Percentiles rank a stretch among this genome's conserved stretches.
These are phyloP conservation scores for Tetraselmis chui DNA, from an alignment of 139 green algal species.

Conservation along the genomic window DNA sequence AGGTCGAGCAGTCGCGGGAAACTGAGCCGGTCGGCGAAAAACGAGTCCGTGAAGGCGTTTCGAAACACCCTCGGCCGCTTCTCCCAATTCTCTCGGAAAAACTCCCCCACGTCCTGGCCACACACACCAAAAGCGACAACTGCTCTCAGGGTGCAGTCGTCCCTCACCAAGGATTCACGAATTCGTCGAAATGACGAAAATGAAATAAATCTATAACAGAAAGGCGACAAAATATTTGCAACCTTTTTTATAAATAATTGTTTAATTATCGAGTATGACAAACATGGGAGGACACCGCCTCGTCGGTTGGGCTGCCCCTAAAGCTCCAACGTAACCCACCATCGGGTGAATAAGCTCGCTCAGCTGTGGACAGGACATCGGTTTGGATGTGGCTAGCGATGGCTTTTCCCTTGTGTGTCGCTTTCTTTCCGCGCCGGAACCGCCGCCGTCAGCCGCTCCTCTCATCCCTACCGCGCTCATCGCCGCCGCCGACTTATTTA, in stretches of 20 bases:
- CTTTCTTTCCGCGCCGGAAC: too few relatives aligned
- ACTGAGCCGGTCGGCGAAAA: background rate
- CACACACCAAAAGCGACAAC: too few relatives aligned
- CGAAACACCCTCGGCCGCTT: background rate
- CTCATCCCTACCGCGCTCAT: too few relatives aligned
- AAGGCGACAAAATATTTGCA: background rate
- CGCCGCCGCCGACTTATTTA: too few relatives aligned
- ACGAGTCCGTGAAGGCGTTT: background rate
- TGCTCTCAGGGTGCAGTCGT: background rate
- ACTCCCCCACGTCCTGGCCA: background rate
- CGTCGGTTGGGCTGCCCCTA: background rate
- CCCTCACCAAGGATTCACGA: background rate
- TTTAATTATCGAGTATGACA: background rate
- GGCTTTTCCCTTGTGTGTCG: too few relatives aligned
- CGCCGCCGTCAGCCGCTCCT: too few relatives aligned
- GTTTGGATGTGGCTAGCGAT: too few relatives aligned
- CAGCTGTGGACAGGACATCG: too few relatives aligned
- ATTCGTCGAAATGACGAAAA: background rate
- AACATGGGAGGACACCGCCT: background rate
- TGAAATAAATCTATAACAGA: background rate
- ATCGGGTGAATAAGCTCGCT: background rate
- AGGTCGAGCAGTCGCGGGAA: background rate
- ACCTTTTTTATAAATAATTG: background rate
- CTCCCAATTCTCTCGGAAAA: background rate
- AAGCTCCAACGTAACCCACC: too few relatives aligned